phyloP scores from a whole-genome alignment of 352 stramenopile species.

The Globisporangium rhizosaccharum region DNA sequence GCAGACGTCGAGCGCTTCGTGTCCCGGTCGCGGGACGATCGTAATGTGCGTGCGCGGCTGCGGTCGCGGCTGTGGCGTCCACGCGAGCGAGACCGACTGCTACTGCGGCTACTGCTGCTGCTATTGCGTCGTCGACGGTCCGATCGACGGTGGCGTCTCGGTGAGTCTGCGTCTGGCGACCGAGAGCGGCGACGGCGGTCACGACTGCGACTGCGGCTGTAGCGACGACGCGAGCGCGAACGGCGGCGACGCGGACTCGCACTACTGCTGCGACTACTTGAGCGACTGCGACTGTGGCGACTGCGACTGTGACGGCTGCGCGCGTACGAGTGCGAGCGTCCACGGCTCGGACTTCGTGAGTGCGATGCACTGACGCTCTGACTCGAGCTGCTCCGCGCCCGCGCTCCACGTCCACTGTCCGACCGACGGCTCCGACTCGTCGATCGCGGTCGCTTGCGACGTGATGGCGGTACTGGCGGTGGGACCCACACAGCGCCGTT shows the following conservation, averaged over 20 bases:
- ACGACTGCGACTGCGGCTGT: slow-evolving; percentile 24
- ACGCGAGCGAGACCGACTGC: slow-evolving; percentile 1
- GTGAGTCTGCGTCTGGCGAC: slow-evolving; percentile 10
- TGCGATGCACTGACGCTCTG: slow-evolving; percentile 18
- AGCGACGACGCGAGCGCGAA: slow-evolving; percentile 6
- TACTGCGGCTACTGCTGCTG: slow-evolving; percentile 4
- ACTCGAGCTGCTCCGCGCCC: slow-evolving; percentile 33
- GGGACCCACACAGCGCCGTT: slow-evolving; percentile 60
- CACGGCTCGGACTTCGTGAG: background rate
- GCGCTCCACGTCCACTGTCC: slow-evolving; percentile 8
- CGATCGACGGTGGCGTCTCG: slow-evolving; percentile 10
- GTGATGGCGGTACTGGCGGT: slow-evolving; percentile 23
- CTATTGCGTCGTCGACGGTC: slow-evolving; percentile 1
- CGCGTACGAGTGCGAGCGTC: background rate
- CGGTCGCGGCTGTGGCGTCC: background rate
- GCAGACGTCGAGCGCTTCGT: background rate
- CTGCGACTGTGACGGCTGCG: slow-evolving; percentile 11
- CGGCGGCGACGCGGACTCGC: background rate
- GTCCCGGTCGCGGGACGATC: background rate
- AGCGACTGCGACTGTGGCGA: slow-evolving; percentile 11
- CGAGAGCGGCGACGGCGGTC: slow-evolving; percentile 14
- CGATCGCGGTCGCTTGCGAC: slow-evolving; percentile 13
- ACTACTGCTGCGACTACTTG: slow-evolving; percentile 4
- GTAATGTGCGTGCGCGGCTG: background rate
- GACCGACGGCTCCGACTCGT: slow-evolving; percentile 12